A percentile compares a stretch with the other conserved stretches of the same genome.
These are phyloP conservation scores for Austroboletus novae-zelandiae DNA, from an alignment of 1,284 basidiomycete genomes.

Conservation along the genomic window DNA sequence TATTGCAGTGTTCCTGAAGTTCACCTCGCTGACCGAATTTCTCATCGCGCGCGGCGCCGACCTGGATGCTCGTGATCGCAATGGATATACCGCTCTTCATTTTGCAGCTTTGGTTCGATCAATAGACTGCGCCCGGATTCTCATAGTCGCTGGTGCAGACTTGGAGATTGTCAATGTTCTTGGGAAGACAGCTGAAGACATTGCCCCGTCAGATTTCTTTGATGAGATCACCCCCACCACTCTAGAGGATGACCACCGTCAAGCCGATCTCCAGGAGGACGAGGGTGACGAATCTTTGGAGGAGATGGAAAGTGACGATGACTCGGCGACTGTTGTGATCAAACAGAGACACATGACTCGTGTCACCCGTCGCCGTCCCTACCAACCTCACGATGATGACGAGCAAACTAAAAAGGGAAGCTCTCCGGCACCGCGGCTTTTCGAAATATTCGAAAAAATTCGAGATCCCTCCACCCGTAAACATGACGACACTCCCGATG, in stretches of 20 bases:
- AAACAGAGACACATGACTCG: constrained; percentile 33
- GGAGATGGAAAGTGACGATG: constrained; percentile 67
- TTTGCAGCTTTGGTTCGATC: constrained; percentile 77
- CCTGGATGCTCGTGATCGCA: constrained; percentile 82
- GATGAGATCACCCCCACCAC: constrained; percentile 33
- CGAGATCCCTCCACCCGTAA: constrained; percentile 21
- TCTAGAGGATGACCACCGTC: constrained; percentile 35
- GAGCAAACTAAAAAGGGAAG: constrained; percentile 21
- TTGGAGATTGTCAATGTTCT: constrained; percentile 71
- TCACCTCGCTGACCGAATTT: constrained; percentile 69
- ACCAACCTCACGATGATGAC: constrained; percentile 30
- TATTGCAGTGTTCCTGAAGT: constrained; percentile 81
- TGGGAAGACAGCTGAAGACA: constrained; percentile 80
- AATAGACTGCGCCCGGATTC: constrained; percentile 60
- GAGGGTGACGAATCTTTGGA: constrained; percentile 69
- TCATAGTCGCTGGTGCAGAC: constrained; percentile 81
- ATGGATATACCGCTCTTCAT: constrained; percentile 90
- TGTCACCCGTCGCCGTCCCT: constrained; percentile 32
- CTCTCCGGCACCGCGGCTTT: constrained; percentile 1
- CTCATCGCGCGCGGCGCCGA: constrained; percentile 75
- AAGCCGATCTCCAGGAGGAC: constrained; percentile 31
- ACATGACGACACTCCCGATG: constrained; percentile 40
- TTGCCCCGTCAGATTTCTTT: constrained; percentile 65
- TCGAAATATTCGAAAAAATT: constrained; percentile 20
- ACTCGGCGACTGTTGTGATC: constrained; percentile 34